Evolutionary conservation across 495 filamentous ascomycete genomes (phyloP).

Genomic region (Glonium stellatum): DNA sequence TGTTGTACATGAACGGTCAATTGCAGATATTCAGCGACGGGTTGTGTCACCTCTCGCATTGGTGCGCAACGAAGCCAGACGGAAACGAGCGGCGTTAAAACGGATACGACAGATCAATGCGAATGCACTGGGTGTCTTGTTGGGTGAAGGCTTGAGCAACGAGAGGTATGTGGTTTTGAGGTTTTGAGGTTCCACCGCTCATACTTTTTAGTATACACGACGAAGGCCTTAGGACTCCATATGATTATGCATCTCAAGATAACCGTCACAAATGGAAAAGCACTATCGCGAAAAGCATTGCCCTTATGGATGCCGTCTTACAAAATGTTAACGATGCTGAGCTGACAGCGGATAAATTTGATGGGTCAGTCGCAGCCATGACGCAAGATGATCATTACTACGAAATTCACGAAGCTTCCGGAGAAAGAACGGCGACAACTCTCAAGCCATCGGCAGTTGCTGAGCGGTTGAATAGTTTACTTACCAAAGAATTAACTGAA

Average conservation of each 20-base stretch:
- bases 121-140: conserved; percentile 76
- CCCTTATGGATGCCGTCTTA: conserved; percentile 75
- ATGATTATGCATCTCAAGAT: conserved; percentile 33
- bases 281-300: conserved; percentile 62
- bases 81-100: conserved; percentile 60
- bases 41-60: conserved; percentile 65
- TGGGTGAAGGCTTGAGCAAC: conserved; percentile 66
- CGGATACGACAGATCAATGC: conserved; percentile 68
- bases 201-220: conserved; percentile 27
- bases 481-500: conserved; percentile 52
- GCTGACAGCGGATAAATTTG: conserved; percentile 58
- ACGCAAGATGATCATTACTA: conserved; percentile 56
- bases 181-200: not conserved
- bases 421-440: conserved; percentile 16
- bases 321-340: conserved; percentile 49
- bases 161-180: conserved; percentile 33
- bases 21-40: conserved; percentile 51
- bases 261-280: conserved; percentile 61
- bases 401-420: conserved; percentile 36
- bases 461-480: conserved; percentile 58
- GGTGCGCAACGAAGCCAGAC: conserved; percentile 59
- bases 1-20: conserved; percentile 57
- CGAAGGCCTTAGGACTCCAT: conserved; percentile 38
- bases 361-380: conserved; percentile 59
- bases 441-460: conserved; percentile 53